phyloP scores from a whole-genome alignment of 108 stramenopile species.

The Pseudonitzschia delicatissima region DNA sequence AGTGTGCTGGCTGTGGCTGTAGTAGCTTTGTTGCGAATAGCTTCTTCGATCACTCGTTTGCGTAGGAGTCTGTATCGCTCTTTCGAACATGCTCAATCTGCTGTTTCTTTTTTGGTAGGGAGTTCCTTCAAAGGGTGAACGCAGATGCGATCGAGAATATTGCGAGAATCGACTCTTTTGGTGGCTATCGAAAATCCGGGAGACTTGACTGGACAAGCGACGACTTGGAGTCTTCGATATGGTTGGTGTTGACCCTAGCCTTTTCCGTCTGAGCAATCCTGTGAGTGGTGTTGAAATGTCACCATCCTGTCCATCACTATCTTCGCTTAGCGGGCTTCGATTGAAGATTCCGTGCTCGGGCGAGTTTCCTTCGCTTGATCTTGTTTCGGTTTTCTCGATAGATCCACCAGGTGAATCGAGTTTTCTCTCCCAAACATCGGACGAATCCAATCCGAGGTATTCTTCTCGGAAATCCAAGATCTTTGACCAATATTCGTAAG shows the following conservation, averaged over 20 bases:
- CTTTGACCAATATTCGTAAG: conserved; percentile 76
- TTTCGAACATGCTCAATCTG: conserved; percentile 35
- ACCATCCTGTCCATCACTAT: conserved; percentile 4
- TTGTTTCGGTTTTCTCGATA: conserved; percentile 20
- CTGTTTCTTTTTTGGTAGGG: not conserved
- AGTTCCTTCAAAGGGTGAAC: conserved; percentile 6
- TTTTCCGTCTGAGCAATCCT: conserved; percentile 5
- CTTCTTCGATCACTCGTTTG: conserved; percentile 1
- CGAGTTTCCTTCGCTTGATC: not conserved
- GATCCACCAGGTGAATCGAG: conserved; percentile 18
- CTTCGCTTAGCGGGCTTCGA: conserved; percentile 2
- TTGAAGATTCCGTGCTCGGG: not conserved
- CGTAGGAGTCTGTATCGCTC: conserved; percentile 16
- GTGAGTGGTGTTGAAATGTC: not conserved
- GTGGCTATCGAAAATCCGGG: not conserved
- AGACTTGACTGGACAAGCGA: not conserved
- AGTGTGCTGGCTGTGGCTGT: not conserved
- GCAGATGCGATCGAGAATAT: not conserved
- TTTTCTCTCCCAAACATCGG: conserved; percentile 18
- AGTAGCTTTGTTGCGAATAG: conserved; percentile 12
- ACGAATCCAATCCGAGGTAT: conserved; percentile 45
- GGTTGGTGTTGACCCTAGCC: conserved; percentile 6
- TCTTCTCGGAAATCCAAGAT: conserved; percentile 82
- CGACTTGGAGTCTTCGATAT: conserved; percentile 1
- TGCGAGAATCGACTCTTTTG: not conserved